phyloP scores from a whole-genome alignment of 1,284 basidiomycete genomes.

The Anthracocystis panici-leucophaei region DNA sequence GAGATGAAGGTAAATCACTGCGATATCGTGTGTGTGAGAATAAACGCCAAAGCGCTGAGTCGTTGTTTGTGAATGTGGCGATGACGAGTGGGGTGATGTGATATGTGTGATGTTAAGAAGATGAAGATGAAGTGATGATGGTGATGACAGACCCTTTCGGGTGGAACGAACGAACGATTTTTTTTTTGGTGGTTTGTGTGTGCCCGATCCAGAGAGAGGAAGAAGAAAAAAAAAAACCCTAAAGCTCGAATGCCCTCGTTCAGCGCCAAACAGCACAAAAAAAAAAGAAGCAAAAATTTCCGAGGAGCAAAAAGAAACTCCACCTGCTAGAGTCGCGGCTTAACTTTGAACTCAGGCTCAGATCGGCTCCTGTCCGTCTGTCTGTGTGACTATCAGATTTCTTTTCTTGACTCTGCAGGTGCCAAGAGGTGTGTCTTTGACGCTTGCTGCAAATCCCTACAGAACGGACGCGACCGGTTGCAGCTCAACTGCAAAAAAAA shows the following conservation, averaged over 20 bases:
- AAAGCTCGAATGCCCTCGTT: background rate
- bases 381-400: background rate
- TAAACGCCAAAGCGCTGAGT: background rate
- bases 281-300: background rate
- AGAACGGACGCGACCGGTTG: constrained; percentile 5
- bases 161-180: background rate
- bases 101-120: background rate
- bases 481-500: constrained; percentile 3
- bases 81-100: background rate
- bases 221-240: background rate
- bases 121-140: background rate
- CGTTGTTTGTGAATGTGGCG: background rate
- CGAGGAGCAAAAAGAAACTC: background rate
- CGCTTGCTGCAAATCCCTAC: constrained; percentile 4
- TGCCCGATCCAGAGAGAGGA: constrained; percentile 3
- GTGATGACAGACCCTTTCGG: constrained; percentile 1
- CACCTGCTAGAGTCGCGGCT: background rate
- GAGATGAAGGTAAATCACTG: background rate
- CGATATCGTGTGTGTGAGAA: background rate
- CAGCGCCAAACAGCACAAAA: background rate
- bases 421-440: constrained; percentile 2
- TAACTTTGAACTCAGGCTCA: background rate
- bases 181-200: background rate
- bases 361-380: background rate
- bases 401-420: background rate